These are phyloP conservation scores for Phytophthora kernoviae DNA, from an alignment of 352 stramenopile species.

Conservation along the genomic window DNA sequence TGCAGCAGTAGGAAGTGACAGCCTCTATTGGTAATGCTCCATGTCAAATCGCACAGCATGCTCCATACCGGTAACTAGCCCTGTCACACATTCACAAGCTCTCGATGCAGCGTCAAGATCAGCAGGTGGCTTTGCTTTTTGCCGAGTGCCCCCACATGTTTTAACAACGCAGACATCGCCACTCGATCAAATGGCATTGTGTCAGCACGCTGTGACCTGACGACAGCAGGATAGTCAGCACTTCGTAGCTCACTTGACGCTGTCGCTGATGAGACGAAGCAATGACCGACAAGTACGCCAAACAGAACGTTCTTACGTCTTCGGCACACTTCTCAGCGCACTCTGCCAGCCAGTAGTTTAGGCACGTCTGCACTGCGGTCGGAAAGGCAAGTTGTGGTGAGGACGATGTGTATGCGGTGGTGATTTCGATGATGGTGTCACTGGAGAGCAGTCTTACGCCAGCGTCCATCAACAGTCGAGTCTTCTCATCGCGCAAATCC, in stretches of 20 bases:
- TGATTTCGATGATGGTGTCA: background rate
- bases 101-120: constrained; percentile 10
- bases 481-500: constrained; percentile 13
- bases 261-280: background rate
- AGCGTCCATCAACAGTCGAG: constrained; percentile 9
- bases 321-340: background rate
- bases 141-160: constrained; percentile 9
- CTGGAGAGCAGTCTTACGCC: constrained; percentile 8
- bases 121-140: constrained; percentile 15
- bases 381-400: constrained; percentile 3
- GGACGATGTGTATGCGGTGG: background rate
- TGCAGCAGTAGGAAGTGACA: too few species aligned
- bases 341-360: constrained; percentile 11
- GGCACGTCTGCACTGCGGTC: constrained; percentile 4
- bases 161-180: background rate
- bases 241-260: constrained; percentile 8
- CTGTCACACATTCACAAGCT: constrained; percentile 5
- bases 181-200: constrained; percentile 9
- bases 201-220: constrained; percentile 5
- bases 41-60: too few species aligned
- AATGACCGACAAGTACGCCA: constrained; percentile 1
- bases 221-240: constrained; percentile 8
- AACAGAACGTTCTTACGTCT: background rate
- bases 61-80: background rate
- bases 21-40: too few species aligned